Evolutionary conservation across 73 alveolate species (phyloP), one percentile per base, ranked within the genome.

Genomic region (Symbiodinium natans): DNA sequence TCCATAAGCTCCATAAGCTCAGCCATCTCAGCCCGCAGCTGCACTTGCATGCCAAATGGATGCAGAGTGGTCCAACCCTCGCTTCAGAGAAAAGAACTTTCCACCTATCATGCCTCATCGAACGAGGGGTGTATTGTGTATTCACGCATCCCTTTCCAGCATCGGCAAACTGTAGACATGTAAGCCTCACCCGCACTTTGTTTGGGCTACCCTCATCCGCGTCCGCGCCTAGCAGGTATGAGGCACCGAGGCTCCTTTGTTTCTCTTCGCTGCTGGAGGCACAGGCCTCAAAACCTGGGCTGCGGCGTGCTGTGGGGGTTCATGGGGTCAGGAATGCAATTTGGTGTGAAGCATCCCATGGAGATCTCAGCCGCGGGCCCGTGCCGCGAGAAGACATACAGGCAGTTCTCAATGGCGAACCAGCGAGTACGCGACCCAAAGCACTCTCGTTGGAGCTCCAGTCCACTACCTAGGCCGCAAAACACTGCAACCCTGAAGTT

Each of bases 11-110:
- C 59, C 59, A 2, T n/a, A n/a, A n/a, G n/a, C n/a, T n/a, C n/a
- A n/a, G n/a, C n/a, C n/a, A n/a, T n/a, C n/a, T n/a, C 38, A 63
- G 80, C 33, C 40, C 80, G 33, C 27, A 19, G 71, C 95, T 56
- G 42, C 15, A 36, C 96, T 90, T 27, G 96, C 42, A 29, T 90
- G 96, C 96, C 96, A 90, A 31, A 90, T 90, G 2, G 96, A 83
- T 7, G 96, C 96, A 29, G 96, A 90, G n/a, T 90, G 96, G 86
- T 90, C 87, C 46, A 90, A n/a, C 29, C 96, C 96, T 90, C 17
- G 71, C 71, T 52, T 52, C 31, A 29, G 71, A 13, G 71, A 8
- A 5, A 9, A 52, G 9, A 9, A 23, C 29, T 4, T 4, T 52
- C 68, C 2, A n/a, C n/a, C n/a, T n/a, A n/a, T n/a, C n/a, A n/a